Conservation (phyloP, 1,284 basidiomycete species). For the Cryptococcus sp. region DNA sequence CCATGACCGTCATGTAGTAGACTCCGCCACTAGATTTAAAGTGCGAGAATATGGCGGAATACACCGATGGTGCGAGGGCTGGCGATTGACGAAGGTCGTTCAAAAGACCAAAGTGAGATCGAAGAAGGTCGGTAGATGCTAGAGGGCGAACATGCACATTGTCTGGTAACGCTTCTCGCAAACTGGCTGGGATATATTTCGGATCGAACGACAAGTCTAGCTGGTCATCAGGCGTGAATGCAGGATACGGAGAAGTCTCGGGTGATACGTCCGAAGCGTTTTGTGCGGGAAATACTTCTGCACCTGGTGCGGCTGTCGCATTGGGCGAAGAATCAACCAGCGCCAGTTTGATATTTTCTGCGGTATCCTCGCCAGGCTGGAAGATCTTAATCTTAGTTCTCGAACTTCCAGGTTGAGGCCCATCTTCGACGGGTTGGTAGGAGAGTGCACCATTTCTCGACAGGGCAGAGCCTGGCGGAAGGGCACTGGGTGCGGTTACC, state of each 20-base stretch:
- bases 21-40: conserved; percentile 57
- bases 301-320: background rate
- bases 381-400: conserved; percentile 31
- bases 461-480: conserved; percentile 36
- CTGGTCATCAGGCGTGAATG: conserved; percentile 65
- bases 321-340: background rate
- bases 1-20: conserved; percentile 84
- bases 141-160: conserved; percentile 78
- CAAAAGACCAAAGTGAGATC: conserved; percentile 82
- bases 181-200: conserved; percentile 59
- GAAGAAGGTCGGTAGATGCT: conserved; percentile 76
- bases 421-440: conserved; percentile 27
- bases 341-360: background rate
- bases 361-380: conserved; percentile 6
- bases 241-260: background rate
- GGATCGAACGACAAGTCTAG: conserved; percentile 74
- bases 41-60: conserved; percentile 65
- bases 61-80: conserved; percentile 71
- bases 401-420: conserved; percentile 32
- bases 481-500: conserved; percentile 19
- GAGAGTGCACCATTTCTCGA: conserved; percentile 31
- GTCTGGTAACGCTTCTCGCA: conserved; percentile 25
- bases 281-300: background rate
- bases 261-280: background rate
- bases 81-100: conserved; percentile 75